Percentiles rank a stretch among this genome's conserved stretches.
Evolutionary conservation across 768 basidiomycete species (phyloP).

Genomic region (Rossbeevera mucosa): DNA sequence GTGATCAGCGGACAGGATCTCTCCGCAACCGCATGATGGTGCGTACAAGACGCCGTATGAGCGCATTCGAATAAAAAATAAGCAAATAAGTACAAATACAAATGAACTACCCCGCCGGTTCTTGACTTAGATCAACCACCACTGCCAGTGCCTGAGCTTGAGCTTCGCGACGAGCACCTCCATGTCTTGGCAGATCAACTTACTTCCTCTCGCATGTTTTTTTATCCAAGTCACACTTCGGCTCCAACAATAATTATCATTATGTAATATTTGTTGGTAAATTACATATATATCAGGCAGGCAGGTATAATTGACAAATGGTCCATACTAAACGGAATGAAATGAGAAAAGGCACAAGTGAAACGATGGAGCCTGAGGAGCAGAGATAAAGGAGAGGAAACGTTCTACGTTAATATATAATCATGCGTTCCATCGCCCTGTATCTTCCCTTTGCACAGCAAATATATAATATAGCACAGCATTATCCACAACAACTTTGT

Average conservation of each 20-base stretch:
- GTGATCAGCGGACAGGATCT: not conserved
- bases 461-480: not conserved
- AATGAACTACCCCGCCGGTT: not conserved
- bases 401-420: conserved; percentile 13
- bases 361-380: not conserved
- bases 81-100: not conserved
- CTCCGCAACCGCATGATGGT: not conserved
- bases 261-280: conserved; percentile 3
- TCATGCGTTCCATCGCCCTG: conserved; percentile 4
- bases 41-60: not conserved
- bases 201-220: not conserved
- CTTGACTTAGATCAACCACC: not conserved
- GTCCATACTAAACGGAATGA: conserved; percentile 26
- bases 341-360: conserved; percentile 1
- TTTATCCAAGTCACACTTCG: not conserved
- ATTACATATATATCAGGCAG: conserved; percentile 32
- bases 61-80: not conserved
- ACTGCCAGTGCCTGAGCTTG: not conserved
- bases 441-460: conserved; percentile 1
- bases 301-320: conserved; percentile 24
- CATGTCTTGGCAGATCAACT: not conserved
- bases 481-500: not conserved
- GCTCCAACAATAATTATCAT: not conserved
- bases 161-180: not conserved
- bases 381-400: not conserved